Conservation (phyloP, 2,329 filamentous ascomycete genomes). For the Fusarium setosum region DNA sequence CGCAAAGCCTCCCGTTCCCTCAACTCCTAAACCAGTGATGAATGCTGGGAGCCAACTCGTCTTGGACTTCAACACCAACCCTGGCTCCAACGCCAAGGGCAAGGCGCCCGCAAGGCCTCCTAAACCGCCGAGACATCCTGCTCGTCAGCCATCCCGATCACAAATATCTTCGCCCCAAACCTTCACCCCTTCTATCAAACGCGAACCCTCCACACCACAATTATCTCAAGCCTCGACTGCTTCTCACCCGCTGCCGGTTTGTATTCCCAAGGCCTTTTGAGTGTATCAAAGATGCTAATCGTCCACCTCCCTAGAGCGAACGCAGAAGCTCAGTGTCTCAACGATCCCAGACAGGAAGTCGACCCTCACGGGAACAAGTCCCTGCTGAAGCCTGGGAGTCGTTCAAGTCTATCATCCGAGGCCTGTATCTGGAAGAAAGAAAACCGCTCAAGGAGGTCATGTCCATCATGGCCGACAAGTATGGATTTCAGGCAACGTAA, state of each 20-base stretch:
- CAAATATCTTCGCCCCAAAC: constrained; percentile 34
- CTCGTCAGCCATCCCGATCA: constrained; percentile 39
- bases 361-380: constrained; percentile 56
- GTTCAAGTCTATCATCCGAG: constrained; percentile 58
- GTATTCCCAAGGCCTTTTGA: constrained; percentile 8
- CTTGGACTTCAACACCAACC: constrained; percentile 49
- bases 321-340: constrained; percentile 44
- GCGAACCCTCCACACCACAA: constrained; percentile 46
- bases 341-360: constrained; percentile 47
- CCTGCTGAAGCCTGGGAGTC: constrained; percentile 60
- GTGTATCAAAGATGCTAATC: constrained; percentile 9
- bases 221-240: constrained; percentile 39
- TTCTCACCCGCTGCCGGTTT: constrained; percentile 42
- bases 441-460: constrained; percentile 65
- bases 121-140: constrained; percentile 42
- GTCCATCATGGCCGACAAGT: constrained; percentile 61
- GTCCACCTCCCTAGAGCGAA: constrained; percentile 36
- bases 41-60: constrained; percentile 50
- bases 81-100: constrained; percentile 46
- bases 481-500: constrained; percentile 62
- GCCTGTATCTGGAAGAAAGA: constrained; percentile 60
- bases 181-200: constrained; percentile 44
- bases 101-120: constrained; percentile 50
- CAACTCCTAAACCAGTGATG: constrained; percentile 52
- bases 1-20: constrained; percentile 52